Conservation (phyloP, 352 stramenopile genomes). For the Pythium biforme region DNA sequence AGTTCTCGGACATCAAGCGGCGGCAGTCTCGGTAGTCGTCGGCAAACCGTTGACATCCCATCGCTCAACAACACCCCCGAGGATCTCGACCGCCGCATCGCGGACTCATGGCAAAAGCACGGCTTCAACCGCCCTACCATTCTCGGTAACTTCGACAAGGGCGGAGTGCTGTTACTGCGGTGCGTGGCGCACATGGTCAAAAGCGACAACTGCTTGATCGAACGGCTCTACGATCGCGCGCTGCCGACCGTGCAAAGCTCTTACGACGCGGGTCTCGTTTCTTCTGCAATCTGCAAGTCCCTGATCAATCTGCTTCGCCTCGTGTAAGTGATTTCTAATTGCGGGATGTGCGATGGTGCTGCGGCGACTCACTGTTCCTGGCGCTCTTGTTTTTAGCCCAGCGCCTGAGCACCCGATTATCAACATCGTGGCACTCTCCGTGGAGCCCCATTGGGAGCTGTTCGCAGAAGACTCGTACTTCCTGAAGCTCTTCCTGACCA, state of each 20-base stretch:
- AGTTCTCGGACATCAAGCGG: conserved; percentile 19
- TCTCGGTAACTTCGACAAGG: conserved; percentile 77
- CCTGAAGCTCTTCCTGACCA: conserved; percentile 71
- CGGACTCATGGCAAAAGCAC: conserved; percentile 72
- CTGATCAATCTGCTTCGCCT: conserved; percentile 75
- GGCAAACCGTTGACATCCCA: conserved; percentile 34
- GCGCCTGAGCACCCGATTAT: conserved; percentile 59
- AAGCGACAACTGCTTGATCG: conserved; percentile 42
- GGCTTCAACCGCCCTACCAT: conserved; percentile 67
- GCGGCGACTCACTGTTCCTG: conserved; percentile 3
- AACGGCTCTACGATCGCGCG: conserved; percentile 50
- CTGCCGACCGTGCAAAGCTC: conserved; percentile 54
- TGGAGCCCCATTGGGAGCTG: conserved; percentile 82
- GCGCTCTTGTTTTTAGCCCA: conserved; percentile 32
- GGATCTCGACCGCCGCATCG: conserved; percentile 35
- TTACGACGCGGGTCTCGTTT: conserved; percentile 69
- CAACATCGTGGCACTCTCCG: conserved; percentile 73
- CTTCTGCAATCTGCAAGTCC: conserved; percentile 65
- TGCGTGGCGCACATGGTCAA: conserved; percentile 68
- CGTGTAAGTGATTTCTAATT: conserved; percentile 42
- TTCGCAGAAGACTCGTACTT: conserved; percentile 83
- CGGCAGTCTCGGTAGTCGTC: conserved; percentile 27
- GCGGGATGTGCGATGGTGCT: neutral
- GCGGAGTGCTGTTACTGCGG: conserved; percentile 66
- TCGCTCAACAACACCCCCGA: conserved; percentile 23